Evolutionary conservation across 2,329 filamentous ascomycete species (phyloP).

Genomic region (Helotiales sp.): DNA sequence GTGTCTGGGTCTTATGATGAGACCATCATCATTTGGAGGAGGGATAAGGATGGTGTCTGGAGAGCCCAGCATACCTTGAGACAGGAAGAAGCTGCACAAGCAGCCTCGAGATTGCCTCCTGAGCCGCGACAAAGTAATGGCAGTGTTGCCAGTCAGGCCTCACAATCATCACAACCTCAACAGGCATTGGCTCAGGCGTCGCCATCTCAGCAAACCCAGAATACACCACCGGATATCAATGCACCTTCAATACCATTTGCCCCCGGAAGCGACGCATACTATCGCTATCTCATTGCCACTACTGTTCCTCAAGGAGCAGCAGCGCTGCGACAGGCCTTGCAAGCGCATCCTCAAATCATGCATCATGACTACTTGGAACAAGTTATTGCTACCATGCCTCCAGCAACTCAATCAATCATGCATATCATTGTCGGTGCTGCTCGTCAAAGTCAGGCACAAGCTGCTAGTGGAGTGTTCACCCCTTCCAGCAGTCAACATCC

Average conservation of each 20-base stretch:
- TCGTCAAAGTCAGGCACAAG: constrained; percentile 12
- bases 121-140: constrained; percentile 6
- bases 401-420: constrained; percentile 18
- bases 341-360: constrained; percentile 27
- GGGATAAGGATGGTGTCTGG: constrained; percentile 84
- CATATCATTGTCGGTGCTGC: constrained; percentile 14
- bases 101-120: constrained; percentile 38
- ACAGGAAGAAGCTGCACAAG: constrained; percentile 68
- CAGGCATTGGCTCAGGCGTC: not conserved
- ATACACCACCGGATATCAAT: constrained; percentile 2
- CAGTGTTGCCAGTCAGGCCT: not conserved
- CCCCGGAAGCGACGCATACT: constrained; percentile 40
- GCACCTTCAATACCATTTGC: constrained; percentile 28
- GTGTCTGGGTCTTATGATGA: constrained; percentile 97
- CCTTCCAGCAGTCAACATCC: not conserved
- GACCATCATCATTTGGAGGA: constrained; percentile 92
- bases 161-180: not conserved
- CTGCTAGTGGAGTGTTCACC: not conserved
- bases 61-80: constrained; percentile 71
- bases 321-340: constrained; percentile 37
- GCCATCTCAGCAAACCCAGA: not conserved
- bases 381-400: constrained; percentile 18
- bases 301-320: constrained; percentile 51
- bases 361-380: constrained; percentile 17
- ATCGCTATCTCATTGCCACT: constrained; percentile 53